A percentile compares a stretch with the other conserved stretches of the same genome.
Conservation (phyloP, 1,284 basidiomycete genomes). For the Cystobasidiaceae sp. region DNA sequence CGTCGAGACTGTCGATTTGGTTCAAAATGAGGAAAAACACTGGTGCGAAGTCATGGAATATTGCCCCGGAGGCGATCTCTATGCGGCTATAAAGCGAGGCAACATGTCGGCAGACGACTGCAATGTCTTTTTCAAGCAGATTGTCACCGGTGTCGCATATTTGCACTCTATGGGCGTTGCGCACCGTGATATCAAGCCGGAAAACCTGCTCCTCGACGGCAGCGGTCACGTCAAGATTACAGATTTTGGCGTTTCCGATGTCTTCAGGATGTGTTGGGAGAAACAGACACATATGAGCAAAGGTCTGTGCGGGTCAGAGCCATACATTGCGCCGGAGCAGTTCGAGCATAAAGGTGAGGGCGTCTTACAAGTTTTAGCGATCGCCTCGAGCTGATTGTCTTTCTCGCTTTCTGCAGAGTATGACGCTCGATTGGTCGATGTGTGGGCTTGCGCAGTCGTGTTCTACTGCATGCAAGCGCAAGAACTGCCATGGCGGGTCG, state of each 20-base stretch:
- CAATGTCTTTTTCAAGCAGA: slow-evolving; percentile 97
- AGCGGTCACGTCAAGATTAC: slow-evolving; percentile 96
- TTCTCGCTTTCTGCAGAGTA: slow-evolving; percentile 61
- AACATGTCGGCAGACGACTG: slow-evolving; percentile 90
- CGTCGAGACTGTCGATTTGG: slow-evolving; percentile 96
- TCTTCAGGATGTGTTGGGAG: slow-evolving; percentile 98
- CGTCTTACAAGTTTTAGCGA: no score
- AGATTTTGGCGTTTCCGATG: slow-evolving; percentile 96
- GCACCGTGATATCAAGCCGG: slow-evolving; percentile 96
- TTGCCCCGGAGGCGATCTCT: slow-evolving; percentile 92
- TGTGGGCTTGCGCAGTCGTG: slow-evolving; percentile 95
- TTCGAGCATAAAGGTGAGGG: slow-evolving; percentile 93
- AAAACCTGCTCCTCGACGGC: slow-evolving; percentile 91
- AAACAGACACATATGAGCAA: slow-evolving; percentile 93
- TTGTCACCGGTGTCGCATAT: slow-evolving; percentile 79
- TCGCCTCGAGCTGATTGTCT: neutral
- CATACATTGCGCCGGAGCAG: slow-evolving; percentile 97
- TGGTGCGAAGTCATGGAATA: slow-evolving; percentile 99
- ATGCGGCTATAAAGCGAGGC: slow-evolving; percentile 96
- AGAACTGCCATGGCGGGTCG: slow-evolving; percentile 93
- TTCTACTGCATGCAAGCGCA: slow-evolving; percentile 96
- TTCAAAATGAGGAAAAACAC: slow-evolving; percentile 90
- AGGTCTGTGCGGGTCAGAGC: slow-evolving; percentile 93
- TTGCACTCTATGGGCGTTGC: slow-evolving; percentile 94
- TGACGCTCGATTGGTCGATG: slow-evolving; percentile 92